Conservation (phyloP, 2,329 filamentous ascomycete genomes). For the Cercospora sp. region DNA sequence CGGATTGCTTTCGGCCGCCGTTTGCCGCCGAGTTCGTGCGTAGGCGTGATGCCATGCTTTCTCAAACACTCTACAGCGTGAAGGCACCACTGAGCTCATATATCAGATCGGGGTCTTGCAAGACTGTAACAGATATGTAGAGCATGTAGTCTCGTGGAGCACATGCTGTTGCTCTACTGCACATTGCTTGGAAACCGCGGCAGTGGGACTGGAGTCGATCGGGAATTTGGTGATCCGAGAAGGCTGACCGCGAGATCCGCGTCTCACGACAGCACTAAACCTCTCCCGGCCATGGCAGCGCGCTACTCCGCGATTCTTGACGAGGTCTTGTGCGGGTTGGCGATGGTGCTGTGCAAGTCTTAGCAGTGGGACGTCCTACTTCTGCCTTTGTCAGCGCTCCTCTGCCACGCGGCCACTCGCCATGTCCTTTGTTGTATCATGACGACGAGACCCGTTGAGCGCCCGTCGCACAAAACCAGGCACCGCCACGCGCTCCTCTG, state of each 20-base stretch:
- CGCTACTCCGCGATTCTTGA: neutral
- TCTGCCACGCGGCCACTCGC: neutral
- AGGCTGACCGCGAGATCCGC: neutral
- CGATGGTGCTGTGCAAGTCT: constrained; percentile 4
- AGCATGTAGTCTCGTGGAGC: neutral
- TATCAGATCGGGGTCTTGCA: no score
- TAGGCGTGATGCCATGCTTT: neutral
- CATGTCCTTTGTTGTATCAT: neutral
- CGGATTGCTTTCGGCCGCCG: neutral
- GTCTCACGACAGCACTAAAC: constrained; percentile 9
- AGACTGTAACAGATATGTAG: neutral
- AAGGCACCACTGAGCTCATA: no score
- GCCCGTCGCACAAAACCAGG: neutral
- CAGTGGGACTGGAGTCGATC: neutral
- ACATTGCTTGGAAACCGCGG: neutral
- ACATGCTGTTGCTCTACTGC: neutral
- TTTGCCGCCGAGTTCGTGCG: neutral
- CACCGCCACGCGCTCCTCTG: neutral
- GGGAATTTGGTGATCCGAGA: neutral
- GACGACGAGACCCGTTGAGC: neutral
- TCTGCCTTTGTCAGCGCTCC: neutral
- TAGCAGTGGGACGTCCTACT: neutral
- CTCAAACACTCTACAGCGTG: no score
- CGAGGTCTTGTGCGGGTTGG: constrained; percentile 1
- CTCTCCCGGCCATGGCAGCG: neutral